Evolutionary conservation across 2,329 filamentous ascomycete genomes (phyloP), one percentile per base, ranked within the genome.

Genomic region (Capronia coronata): DNA sequence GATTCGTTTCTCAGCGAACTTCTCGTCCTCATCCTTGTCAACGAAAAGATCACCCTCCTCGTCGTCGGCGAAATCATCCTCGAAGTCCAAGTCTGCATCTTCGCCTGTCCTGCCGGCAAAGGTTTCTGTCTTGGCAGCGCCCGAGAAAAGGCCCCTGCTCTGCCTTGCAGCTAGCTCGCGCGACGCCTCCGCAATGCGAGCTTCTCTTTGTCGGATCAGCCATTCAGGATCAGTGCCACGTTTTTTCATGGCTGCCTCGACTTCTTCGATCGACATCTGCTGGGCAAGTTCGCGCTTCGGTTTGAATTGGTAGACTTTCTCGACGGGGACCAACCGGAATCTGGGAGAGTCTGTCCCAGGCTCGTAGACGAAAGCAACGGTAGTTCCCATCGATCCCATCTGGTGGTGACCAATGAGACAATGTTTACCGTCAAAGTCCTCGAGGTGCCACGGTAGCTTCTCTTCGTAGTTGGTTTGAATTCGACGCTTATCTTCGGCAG

Each of bases 401-500:
- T 97, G 86, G 61, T 97, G 96, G 49, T 83, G 86, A 38, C 90
- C 93, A 27, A 93, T 83, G 88, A 90, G 97, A 2, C 87, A 86
- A 61, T 95, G 91, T 67, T 91, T 95, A 57, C 89, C 88, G 62
- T 98, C 91, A 34, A 90, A 94, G 66, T 98, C 93, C 65, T 98
- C 93, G 29, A 98, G 69, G 65, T 96, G 90, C 93, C 93, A 98
- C 4, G 93, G 93, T 43, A 96, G 74, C 2, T 91, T 88, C 67
- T 98, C 93, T 65, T 97, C 93, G 59, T 97, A 98, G 56, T 90
- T 78, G 35, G 83, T 71, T 51, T 79, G 73, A 35, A 76, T 73
- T 43, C 72, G 72, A 51, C 84, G 69, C 80, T 81, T 72, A 76
- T 94, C 76, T 78, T 93, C 72, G 70, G 77, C 77, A 1, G 80